Conservation (phyloP, 306 rosid genomes). For the Acacia acuminata region DNA sequence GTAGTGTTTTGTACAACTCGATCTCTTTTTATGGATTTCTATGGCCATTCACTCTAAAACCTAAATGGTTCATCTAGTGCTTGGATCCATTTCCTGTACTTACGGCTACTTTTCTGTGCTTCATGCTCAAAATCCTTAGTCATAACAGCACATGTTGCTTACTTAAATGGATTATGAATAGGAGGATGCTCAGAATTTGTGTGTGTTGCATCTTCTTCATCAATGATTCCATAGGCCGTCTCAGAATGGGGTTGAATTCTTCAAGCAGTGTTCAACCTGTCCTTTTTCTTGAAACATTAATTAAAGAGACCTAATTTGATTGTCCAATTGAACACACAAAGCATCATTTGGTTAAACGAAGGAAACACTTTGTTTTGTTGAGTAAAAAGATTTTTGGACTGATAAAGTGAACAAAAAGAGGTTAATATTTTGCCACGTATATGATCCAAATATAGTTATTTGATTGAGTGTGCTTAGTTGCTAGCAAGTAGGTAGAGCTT, state of each 20-base stretch:
- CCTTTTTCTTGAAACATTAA: no score
- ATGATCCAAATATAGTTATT: not conserved
- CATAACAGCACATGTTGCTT: not conserved
- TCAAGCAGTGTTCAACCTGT: no score
- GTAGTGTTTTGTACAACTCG: no score
- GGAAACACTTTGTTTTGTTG: not conserved
- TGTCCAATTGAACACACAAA: not conserved
- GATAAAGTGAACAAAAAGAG: not conserved
- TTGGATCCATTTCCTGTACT: not conserved
- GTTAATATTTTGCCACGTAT: not conserved
- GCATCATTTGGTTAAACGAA: not conserved
- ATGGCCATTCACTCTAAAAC: no score
- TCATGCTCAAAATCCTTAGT: not conserved
- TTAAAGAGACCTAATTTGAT: not conserved
- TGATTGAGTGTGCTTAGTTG: conserved; percentile 1
- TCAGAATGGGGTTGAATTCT: not conserved
- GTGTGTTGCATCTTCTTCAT: not conserved
- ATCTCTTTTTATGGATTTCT: no score
- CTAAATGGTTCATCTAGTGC: not conserved
- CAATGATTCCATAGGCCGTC: not conserved
- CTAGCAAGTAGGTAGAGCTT: conserved; percentile 1
- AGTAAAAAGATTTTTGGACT: not conserved
- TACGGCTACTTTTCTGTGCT: not conserved
- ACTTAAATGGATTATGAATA: not conserved
- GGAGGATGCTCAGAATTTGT: not conserved